Base-by-base conservation (phyloP, 164 flowering plant species). In the Echeveria elegans region DNA sequence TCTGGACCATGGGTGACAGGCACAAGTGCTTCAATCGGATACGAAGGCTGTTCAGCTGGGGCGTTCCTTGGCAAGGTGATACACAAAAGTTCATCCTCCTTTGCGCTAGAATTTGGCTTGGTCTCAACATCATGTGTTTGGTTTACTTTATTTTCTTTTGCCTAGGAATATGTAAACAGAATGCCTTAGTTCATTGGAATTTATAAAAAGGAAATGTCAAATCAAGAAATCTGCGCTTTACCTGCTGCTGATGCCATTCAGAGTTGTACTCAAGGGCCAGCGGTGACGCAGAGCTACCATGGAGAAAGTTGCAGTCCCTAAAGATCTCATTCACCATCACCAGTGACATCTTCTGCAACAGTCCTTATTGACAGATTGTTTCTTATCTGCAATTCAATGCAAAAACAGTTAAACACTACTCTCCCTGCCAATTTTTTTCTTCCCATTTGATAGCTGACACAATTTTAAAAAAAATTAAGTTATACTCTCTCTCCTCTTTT, bases 171-270 rank as follows among this genome's bases (percentile, higher is more conserved):
- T n/a, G n/a, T n/a, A 28, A 56, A 3, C 32, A 28, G 12, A 11
- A 4, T 28, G 32, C 6, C 19, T 14, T 7, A 28, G 19, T 26
- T 56, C 14, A 0, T 6, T 19, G 4, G 32, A n/a, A 50, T 50
- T 23, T 10, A 0, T 4, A 23, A n/a, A n/a, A n/a, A n/a, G n/a
- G 28, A 56, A 26, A 28, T 29, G 8, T 28, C 61, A 28, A 2
- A 28, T 28, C 19, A 56, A 11, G 24, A 28, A 56, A 26, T 56
- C 5, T 24, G 8, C 1, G 23, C 21, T 28, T n/a, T 56, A 56
- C 61, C 61, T 56, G 61, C 28, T 56, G 3, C 61, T 56, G 61
- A 28, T 56, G 61, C 61, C 61, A 56, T 56, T 56, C 61, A 28
- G 61, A 56, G 16, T 56, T 56, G 32, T 56, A 56, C 28, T 28